Evolutionary conservation across 495 filamentous ascomycete genomes (phyloP).

Genomic region (Podospora australis): DNA sequence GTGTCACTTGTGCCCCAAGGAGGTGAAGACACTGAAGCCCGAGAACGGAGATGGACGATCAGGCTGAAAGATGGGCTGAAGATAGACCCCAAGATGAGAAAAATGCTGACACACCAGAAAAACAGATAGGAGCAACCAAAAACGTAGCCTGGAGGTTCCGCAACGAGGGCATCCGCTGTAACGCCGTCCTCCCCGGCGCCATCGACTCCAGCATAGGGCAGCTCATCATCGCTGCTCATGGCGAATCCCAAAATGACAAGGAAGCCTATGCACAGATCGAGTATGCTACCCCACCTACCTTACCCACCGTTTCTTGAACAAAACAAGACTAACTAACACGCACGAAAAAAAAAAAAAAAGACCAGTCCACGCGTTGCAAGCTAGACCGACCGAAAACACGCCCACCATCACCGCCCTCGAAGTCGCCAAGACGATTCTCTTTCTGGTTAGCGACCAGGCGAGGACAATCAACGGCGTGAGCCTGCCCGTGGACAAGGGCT

Average conservation of each 20-base stretch:
- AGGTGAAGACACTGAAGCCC: too few relatives aligned
- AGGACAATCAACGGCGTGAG: conserved; percentile 29
- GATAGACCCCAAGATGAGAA: too few relatives aligned
- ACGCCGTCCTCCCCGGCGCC: conserved; percentile 21
- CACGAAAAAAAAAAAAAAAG: conserved; percentile 7
- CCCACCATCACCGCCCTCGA: conserved; percentile 23
- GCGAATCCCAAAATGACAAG: background rate
- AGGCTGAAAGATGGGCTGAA: too few relatives aligned
- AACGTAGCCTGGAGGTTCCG: conserved; percentile 40
- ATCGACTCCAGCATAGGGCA: conserved; percentile 20
- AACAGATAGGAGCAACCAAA: conserved; percentile 35
- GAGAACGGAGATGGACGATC: background rate
- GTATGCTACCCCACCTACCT: conserved; percentile 8
- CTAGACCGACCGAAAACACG: conserved; percentile 13
- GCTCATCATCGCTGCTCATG: conserved; percentile 4
- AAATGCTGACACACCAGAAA: background rate
- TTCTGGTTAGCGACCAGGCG: conserved; percentile 31
- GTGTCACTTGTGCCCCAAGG: too few relatives aligned
- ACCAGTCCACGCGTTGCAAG: conserved; percentile 26
- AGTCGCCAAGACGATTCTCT: conserved; percentile 34
- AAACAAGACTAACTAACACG: too few relatives aligned
- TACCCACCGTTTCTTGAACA: background rate
- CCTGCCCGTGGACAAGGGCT: conserved; percentile 31
- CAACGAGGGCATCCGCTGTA: conserved; percentile 27
- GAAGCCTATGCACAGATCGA: conserved; percentile 21